Evolutionary conservation across 2,329 filamentous ascomycete genomes (phyloP), one percentile per base, ranked within the genome.

Genomic region (Chalaropsis ovoidea): DNA sequence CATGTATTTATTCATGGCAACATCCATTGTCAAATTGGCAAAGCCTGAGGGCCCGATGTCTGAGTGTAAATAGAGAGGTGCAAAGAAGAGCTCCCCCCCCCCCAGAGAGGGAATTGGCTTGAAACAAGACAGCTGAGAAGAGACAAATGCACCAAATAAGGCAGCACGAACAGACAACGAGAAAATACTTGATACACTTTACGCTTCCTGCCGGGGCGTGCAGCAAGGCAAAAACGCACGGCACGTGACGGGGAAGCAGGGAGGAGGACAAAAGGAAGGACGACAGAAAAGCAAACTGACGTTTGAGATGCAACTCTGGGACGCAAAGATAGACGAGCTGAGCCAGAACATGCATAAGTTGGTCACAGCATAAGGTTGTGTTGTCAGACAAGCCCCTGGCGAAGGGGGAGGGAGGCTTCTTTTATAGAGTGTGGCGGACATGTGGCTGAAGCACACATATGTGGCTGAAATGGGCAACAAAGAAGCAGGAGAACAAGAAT

Each of bases 111-210:
- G 8, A 58, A 35, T 35, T 35, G 27, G 17, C 27, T n/a, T 58
- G 52, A 61, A 61, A 61, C 58, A 61, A 42, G 58, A 61, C 31
- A 61, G 22, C 11, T 61, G 31, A 42, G 39, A 41, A 61, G 58
- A 61, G 22, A 43, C 52, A 58, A 10, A 58, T 22, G 10, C n/a
- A 19, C 58, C 35, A 15, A 61, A 39, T 58, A 58, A 8, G 17
- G 15, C 15, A 31, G 52, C 7, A 35, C 31, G 8, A n/a, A 8
- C 11, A n/a, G 27, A n/a, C 35, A n/a, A 17, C 15, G 10, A 58
- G 52, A n/a, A 35, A 35, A 52, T 52, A 27, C 22, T 24, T 52
- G 47, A 52, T 52, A 52, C 47, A 52, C 47, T 52, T 52, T 52
- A 3, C 24, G 19, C 11, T 22, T 22, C 24, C 24, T 52, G 3